Evolutionary conservation across 148 eudicot species (phyloP).

Genomic region (Silene conica): DNA sequence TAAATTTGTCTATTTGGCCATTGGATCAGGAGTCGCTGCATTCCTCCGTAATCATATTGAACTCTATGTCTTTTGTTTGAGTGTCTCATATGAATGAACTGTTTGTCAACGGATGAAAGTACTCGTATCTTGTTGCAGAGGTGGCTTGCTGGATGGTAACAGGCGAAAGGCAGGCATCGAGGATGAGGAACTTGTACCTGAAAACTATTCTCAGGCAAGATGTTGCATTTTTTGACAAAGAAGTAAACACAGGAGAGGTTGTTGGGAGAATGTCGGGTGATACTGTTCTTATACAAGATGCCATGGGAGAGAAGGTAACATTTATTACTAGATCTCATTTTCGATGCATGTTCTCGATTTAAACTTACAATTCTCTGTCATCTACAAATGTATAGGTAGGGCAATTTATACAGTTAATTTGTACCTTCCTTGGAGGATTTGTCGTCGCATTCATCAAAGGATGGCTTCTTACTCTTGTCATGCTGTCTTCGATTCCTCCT

Average conservation of each 20-base stretch:
- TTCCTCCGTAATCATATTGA: constrained; percentile 54
- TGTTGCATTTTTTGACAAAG: constrained; percentile 63
- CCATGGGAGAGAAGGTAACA: constrained; percentile 76
- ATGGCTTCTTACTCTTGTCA: constrained; percentile 84
- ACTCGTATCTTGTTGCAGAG: constrained; percentile 32
- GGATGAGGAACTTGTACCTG: constrained; percentile 60
- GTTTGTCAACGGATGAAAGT: not conserved
- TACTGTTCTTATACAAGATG: constrained; percentile 74
- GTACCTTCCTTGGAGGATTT: constrained; percentile 78
- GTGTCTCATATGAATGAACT: not conserved
- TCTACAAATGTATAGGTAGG: constrained; percentile 49
- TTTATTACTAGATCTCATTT: not conserved
- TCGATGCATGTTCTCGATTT: not conserved
- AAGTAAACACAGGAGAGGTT: constrained; percentile 77
- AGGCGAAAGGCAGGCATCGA: constrained; percentile 73
- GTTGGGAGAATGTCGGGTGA: constrained; percentile 86
- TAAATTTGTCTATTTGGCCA: constrained; percentile 55
- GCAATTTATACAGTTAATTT: constrained; percentile 55
- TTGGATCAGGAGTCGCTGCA: constrained; percentile 43
- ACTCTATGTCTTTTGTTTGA: not conserved
- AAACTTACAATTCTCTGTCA: not conserved
- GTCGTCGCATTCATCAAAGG: constrained; percentile 71
- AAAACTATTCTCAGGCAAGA: constrained; percentile 70
- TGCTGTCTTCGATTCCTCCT: constrained; percentile 58
- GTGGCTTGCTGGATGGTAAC: constrained; percentile 81